Percentiles rank a stretch among this genome's conserved stretches.
phyloP scores from a whole-genome alignment of 306 rosid species.

The Herpetospermum pedunculosum region DNA sequence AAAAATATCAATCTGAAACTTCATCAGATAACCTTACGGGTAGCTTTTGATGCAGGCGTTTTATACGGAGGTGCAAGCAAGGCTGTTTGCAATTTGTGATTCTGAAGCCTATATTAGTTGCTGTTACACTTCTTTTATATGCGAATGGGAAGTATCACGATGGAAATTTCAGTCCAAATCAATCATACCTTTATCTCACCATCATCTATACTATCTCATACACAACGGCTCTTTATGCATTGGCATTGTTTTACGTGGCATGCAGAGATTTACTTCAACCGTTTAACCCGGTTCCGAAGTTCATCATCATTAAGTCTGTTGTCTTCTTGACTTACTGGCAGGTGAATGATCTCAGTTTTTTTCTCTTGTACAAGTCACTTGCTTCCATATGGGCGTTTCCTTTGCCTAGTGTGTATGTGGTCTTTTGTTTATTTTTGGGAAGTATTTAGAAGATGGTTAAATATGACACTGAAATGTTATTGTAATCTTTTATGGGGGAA shows the following conservation, averaged over 20 bases:
- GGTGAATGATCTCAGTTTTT: constrained; percentile 25
- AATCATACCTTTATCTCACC: constrained; percentile 86
- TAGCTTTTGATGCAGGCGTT: constrained; percentile 55
- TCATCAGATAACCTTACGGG: not conserved
- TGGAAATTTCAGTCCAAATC: constrained; percentile 81
- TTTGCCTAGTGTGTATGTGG: not conserved
- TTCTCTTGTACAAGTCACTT: not conserved
- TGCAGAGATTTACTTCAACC: constrained; percentile 98
- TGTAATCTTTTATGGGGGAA: not conserved
- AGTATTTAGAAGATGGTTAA: not conserved
- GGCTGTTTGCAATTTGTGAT: constrained; percentile 96
- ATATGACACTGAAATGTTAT: not conserved
- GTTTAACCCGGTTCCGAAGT: constrained; percentile 94
- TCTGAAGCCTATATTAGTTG: constrained; percentile 86
- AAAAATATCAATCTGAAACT: not conserved
- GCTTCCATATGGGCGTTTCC: not conserved
- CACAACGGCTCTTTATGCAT: constrained; percentile 82
- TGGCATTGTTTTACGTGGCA: constrained; percentile 85
- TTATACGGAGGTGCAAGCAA: constrained; percentile 97
- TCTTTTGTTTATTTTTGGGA: not conserved
- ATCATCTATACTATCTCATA: constrained; percentile 81
- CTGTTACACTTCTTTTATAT: constrained; percentile 70
- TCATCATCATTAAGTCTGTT: constrained; percentile 81
- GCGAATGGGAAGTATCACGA: constrained; percentile 82
- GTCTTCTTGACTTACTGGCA: constrained; percentile 99